phyloP scores from a whole-genome alignment of 139 green algal genomes.

The Ettlia oleoabundans region DNA sequence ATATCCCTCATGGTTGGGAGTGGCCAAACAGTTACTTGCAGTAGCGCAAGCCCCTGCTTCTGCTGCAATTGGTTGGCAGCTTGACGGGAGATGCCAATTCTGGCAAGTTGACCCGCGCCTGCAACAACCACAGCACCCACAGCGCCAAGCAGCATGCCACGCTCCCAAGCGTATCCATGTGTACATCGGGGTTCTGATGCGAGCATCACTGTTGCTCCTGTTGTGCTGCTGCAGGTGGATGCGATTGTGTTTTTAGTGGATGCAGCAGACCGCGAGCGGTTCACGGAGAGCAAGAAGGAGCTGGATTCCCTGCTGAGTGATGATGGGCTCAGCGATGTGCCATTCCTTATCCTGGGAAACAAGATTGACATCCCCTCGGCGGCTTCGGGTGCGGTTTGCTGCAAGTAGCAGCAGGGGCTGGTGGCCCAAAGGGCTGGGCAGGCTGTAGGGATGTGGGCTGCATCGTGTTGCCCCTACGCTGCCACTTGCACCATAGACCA shows the following conservation, averaged over 20 bases:
- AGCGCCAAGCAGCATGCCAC: neutral
- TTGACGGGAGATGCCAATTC: no score
- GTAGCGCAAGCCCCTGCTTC: no score
- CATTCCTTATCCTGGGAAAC: conserved; percentile 98
- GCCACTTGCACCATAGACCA: no score
- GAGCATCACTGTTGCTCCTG: neutral
- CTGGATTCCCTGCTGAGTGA: conserved; percentile 93
- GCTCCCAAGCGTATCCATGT: no score
- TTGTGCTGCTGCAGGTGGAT: conserved; percentile 79
- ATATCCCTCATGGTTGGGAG: no score
- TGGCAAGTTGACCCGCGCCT: no score
- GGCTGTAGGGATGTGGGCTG: no score
- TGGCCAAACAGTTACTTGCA: no score
- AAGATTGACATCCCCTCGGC: conserved; percentile 97
- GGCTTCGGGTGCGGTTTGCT: neutral
- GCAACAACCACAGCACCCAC: neutral
- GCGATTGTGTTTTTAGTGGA: conserved; percentile 99
- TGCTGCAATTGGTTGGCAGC: no score
- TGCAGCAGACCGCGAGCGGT: conserved; percentile 94
- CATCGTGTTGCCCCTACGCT: no score
- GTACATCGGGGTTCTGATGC: no score
- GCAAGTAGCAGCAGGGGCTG: neutral
- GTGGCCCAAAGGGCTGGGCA: no score
- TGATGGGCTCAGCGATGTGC: conserved; percentile 90
- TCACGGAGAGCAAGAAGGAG: conserved; percentile 92